Percentiles rank a stretch among this genome's conserved stretches.
Conservation (phyloP, 2,329 filamentous ascomycete genomes). For the Fusarium vanettenii region DNA sequence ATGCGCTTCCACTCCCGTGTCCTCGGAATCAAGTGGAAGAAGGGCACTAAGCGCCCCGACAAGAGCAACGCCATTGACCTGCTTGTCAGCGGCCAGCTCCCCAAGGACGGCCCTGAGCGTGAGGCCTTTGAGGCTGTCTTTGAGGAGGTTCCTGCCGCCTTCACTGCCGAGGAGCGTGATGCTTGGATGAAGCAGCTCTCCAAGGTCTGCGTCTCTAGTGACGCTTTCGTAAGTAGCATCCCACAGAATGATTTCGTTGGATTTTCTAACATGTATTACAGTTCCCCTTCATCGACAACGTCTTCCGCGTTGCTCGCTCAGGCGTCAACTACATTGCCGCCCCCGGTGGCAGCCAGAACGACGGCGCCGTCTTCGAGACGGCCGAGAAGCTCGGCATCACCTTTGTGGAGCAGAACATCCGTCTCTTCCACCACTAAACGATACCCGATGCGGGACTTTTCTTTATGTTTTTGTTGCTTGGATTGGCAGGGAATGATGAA, state of each 20-base stretch:
- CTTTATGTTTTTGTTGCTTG: not conserved
- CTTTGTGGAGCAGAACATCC: conserved; percentile 93
- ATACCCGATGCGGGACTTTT: conserved; percentile 29
- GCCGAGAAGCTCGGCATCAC: conserved; percentile 92
- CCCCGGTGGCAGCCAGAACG: conserved; percentile 90
- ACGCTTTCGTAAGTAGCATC: conserved; percentile 83
- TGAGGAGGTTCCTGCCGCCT: conserved; percentile 85
- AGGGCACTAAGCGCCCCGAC: conserved; percentile 94
- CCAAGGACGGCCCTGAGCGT: conserved; percentile 84
- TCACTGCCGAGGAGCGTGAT: conserved; percentile 85
- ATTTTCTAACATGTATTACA: conserved; percentile 51
- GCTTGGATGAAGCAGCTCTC: conserved; percentile 86
- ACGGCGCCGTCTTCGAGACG: conserved; percentile 83
- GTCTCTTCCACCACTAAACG: conserved; percentile 52
- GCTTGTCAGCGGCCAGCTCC: conserved; percentile 90
- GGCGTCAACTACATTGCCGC: conserved; percentile 97
- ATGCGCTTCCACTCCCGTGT: conserved; percentile 96
- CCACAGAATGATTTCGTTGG: not conserved
- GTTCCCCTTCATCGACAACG: conserved; percentile 99
- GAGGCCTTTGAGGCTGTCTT: conserved; percentile 90
- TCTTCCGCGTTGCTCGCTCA: conserved; percentile 89
- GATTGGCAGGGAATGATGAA: not conserved
- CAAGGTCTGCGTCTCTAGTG: conserved; percentile 88
- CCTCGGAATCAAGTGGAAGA: conserved; percentile 93
- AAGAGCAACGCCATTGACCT: conserved; percentile 99